Evolutionary conservation across 345 rosid species (phyloP), one percentile per base, ranked within the genome.

Genomic region (rapeseed (Brassica napus)): DNA sequence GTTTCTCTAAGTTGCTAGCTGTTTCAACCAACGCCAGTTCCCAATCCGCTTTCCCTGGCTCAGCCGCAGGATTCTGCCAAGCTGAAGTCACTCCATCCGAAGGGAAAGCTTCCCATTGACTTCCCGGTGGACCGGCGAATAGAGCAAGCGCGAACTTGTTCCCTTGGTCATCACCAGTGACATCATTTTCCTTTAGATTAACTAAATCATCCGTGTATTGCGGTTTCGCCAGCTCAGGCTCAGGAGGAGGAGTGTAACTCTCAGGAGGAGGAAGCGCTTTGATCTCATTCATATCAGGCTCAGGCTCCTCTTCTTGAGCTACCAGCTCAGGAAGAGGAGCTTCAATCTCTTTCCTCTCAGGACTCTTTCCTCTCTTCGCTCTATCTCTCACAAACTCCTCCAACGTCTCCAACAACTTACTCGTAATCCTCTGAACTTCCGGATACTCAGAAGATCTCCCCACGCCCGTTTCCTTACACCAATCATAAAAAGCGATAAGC

Each of bases 391-490:
- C 82, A 80, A 91, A 93, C 74, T 86, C 98, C 63, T 93, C 97
- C 60, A 93, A 85, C 1, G 97, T 90, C 75, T 85, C 97, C 87
- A 95, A 79, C 78, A 91, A 79, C 82, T 91, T 91, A 49, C 86
- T 86, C 0, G 97, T 91, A 57, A 95, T 95, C 75, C 88, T 89
- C 85, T 93, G 97, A 79, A 95, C 94, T 57, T 93, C 97, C 0
- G 98, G 98, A 61, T 87, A 95, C 87, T 95, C 98, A 0, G 97
- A 89, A 0, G 99, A 93, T 61, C 99, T 87, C 15, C 94, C 97
- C 31, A 93, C 81, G 2, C 99, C 98, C 0, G 82, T 77, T 12
- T 91, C 99, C 81, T 95, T 93, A 21, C 97, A 91, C 99, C 99
- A 95, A 42, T 78, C 80, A 76, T 91, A 95, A 70, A 95, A 88